These are phyloP conservation scores for Clonostachys chloroleuca DNA, from an alignment of 2,329 filamentous ascomycete genomes.

Conservation along the genomic window DNA sequence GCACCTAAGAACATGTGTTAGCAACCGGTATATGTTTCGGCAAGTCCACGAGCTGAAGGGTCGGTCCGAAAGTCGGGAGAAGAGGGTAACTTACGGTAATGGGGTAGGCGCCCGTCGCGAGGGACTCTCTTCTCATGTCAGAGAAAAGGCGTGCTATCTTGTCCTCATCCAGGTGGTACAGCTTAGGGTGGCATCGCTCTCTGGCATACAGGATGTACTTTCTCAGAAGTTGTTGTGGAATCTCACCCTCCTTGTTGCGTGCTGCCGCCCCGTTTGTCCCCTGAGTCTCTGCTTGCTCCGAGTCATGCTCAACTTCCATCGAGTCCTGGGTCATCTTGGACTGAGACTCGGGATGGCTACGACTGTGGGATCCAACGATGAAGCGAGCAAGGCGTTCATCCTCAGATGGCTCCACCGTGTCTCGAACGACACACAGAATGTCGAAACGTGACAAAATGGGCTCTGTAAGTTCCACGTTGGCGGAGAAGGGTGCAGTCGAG, in stretches of 20 bases:
- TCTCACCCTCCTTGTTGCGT: slow-evolving; percentile 56
- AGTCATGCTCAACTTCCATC: slow-evolving; percentile 61
- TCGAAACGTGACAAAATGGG: slow-evolving; percentile 98
- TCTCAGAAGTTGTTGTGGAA: slow-evolving; percentile 83
- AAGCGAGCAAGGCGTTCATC: slow-evolving; percentile 93
- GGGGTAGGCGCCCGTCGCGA: slow-evolving; percentile 93
- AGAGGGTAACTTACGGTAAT: slow-evolving; percentile 72
- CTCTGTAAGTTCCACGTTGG: slow-evolving; percentile 95
- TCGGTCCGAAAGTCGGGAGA: slow-evolving; percentile 8
- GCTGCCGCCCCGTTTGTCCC: slow-evolving; percentile 7
- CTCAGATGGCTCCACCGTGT: slow-evolving; percentile 87
- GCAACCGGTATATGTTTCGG: slow-evolving; percentile 1
- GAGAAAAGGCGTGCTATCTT: slow-evolving; percentile 92
- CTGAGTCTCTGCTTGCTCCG: slow-evolving; percentile 34
- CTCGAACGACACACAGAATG: slow-evolving; percentile 91
- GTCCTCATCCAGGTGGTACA: slow-evolving; percentile 97
- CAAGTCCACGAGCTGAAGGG: no score
- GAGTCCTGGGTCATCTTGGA: slow-evolving; percentile 51
- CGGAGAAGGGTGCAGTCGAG: slow-evolving; percentile 88
- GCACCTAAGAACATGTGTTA: slow-evolving; percentile 56
- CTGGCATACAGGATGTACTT: slow-evolving; percentile 97
- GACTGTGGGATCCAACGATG: slow-evolving; percentile 89
- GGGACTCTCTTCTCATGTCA: slow-evolving; percentile 89
- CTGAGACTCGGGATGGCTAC: slow-evolving; percentile 71
- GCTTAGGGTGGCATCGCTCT: slow-evolving; percentile 83